Evolutionary conservation across 2,329 filamentous ascomycete species (phyloP).

Genomic region (Xylariaceae sp.): DNA sequence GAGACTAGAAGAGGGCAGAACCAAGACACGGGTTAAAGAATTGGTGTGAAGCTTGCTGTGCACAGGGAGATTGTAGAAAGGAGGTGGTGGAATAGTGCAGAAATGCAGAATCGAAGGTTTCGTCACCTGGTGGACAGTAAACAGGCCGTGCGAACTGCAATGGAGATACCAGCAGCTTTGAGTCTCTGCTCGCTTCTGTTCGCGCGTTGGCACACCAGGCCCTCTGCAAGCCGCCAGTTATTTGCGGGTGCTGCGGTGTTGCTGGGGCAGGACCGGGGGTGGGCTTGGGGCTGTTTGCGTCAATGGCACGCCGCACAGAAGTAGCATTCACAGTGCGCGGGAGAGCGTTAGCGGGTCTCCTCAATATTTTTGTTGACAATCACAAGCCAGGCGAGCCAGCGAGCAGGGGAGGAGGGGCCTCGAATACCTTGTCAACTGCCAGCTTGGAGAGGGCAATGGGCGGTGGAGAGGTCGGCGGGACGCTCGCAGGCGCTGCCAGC

Average conservation of each 20-base stretch:
- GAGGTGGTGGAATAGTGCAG: constrained; percentile 24
- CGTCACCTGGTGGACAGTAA: constrained; percentile 24
- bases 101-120: constrained; percentile 21
- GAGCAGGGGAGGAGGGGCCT: not conserved
- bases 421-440: not conserved
- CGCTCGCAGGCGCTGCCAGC: too few relatives aligned
- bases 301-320: constrained; percentile 3
- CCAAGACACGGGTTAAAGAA: constrained; percentile 19
- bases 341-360: constrained; percentile 4
- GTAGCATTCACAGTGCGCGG: not conserved
- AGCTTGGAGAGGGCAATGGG: too few relatives aligned
- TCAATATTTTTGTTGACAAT: constrained; percentile 30
- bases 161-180: not conserved
- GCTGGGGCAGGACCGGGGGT: too few relatives aligned
- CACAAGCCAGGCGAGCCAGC: constrained; percentile 17
- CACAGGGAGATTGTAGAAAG: constrained; percentile 22
- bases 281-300: too few relatives aligned
- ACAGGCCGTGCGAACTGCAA: constrained; percentile 11
- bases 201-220: too few relatives aligned
- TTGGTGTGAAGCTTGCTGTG: constrained; percentile 19
- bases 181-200: too few relatives aligned
- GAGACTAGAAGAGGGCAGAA: constrained; percentile 18
- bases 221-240: too few relatives aligned
- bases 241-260: too few relatives aligned
- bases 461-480: too few relatives aligned